Evolutionary conservation across 331 rosid genomes (phyloP).

Genomic region (Dryas integrifolia): DNA sequence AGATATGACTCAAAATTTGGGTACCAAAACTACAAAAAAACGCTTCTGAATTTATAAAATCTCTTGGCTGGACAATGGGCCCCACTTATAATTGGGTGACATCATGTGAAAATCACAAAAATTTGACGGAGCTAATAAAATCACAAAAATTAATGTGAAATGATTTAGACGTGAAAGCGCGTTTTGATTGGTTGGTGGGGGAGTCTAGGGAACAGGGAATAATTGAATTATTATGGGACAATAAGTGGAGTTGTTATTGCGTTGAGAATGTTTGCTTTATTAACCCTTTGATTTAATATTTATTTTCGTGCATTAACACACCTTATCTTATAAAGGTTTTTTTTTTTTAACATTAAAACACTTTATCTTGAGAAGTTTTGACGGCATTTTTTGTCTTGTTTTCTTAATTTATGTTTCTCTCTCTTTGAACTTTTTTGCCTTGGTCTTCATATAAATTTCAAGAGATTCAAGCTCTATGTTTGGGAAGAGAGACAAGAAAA

Average conservation of each 20-base stretch:
- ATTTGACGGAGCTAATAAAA: neutral
- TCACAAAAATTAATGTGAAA: no score
- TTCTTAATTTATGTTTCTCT: neutral
- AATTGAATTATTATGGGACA: neutral
- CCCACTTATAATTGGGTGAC: conserved; percentile 24
- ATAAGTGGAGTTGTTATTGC: conserved; percentile 1
- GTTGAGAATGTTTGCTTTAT: neutral
- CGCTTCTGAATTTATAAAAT: neutral
- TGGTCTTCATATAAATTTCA: no score
- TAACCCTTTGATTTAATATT: neutral
- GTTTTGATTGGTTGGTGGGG: neutral
- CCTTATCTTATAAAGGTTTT: no score
- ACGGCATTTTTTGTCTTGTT: neutral
- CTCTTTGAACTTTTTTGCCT: no score
- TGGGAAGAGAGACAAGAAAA: no score
- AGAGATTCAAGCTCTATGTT: no score
- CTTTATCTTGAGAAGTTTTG: neutral
- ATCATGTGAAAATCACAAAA: neutral
- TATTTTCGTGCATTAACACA: no score
- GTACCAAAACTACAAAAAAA: no score
- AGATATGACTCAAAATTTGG: no score
- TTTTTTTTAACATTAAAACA: no score
- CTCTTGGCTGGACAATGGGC: conserved; percentile 7
- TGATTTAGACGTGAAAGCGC: neutral
- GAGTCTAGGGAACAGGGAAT: neutral